Evolutionary conservation across 73 alveolate species (phyloP).

Genomic region (Breviolum minutum): DNA sequence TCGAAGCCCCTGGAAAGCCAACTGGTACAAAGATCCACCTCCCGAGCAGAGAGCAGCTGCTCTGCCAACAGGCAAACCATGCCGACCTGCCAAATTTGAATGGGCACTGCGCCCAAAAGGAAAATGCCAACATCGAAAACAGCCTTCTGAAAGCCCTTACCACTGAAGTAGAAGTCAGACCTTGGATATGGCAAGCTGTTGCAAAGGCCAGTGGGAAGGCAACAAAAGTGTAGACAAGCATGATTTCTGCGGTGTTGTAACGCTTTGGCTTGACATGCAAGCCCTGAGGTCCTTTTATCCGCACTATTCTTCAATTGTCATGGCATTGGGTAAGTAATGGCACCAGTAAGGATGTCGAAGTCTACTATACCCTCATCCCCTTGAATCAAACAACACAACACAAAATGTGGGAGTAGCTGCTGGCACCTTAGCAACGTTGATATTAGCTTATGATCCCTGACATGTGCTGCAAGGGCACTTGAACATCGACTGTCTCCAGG

Average conservation of each 20-base stretch:
- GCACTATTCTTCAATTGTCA: too few species aligned
- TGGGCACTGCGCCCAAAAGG: neutral
- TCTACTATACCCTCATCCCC: too few species aligned
- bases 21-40: neutral
- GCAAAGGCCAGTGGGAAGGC: too few species aligned
- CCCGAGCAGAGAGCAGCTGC: conserved; percentile 31
- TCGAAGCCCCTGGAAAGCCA: conserved; percentile 49
- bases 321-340: too few species aligned
- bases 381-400: too few species aligned
- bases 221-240: too few species aligned
- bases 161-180: conserved; percentile 92
- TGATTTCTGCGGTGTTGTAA: too few species aligned
- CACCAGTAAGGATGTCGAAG: too few species aligned
- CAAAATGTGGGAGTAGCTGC: too few species aligned
- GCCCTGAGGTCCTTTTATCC: too few species aligned
- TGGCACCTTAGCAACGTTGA: neutral
- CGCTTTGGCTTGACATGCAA: too few species aligned
- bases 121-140: neutral
- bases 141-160: conserved; percentile 93
- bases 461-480: conserved; percentile 29
- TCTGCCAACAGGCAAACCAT: conserved; percentile 81
- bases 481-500: conserved; percentile 82
- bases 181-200: neutral
- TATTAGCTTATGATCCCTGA: neutral
- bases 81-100: conserved; percentile 29